phyloP scores from a whole-genome alignment of 768 basidiomycete species.

The Cystofilobasidium bisporidii region DNA sequence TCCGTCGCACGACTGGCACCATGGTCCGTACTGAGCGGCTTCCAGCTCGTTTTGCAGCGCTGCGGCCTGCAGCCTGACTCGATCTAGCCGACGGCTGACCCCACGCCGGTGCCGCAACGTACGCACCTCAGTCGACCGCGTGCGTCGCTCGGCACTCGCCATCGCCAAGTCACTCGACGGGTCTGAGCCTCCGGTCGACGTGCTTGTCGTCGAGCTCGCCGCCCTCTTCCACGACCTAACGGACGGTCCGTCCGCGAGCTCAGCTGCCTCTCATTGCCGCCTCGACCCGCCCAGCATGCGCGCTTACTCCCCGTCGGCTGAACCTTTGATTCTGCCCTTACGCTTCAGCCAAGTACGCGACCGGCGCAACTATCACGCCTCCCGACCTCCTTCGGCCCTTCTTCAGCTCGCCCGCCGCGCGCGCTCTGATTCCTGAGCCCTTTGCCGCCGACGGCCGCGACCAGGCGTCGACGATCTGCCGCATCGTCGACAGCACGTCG shows the following conservation, averaged over 20 bases:
- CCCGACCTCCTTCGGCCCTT: conserved; percentile 30
- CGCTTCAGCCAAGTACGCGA: conserved; percentile 64
- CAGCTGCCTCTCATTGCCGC: not conserved
- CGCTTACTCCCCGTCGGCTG: not conserved
- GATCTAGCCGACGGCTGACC: not conserved
- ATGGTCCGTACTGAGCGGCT: conserved; percentile 31
- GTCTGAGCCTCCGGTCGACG: conserved; percentile 48
- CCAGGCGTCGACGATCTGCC: conserved; percentile 28
- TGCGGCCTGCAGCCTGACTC: not conserved
- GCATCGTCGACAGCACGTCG: conserved; percentile 66
- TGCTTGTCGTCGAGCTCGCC: conserved; percentile 68
- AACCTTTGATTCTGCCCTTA: too few relatives aligned
- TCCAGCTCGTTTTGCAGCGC: not conserved
- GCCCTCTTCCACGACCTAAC: conserved; percentile 71
- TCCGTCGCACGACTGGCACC: conserved; percentile 40
- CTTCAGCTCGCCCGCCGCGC: conserved; percentile 29
- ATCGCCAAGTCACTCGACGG: conserved; percentile 48
- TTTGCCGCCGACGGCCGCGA: conserved; percentile 25
- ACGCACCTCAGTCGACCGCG: conserved; percentile 57
- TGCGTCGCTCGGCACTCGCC: conserved; percentile 62
- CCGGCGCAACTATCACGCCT: conserved; percentile 35
- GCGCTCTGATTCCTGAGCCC: conserved; percentile 26
- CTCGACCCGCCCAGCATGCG: too few relatives aligned
- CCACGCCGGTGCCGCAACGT: too few relatives aligned
- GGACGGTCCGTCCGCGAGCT: conserved; percentile 2